A percentile compares a stretch with the other conserved stretches of the same genome.
These are phyloP conservation scores for Monosporascus sp. DNA, from an alignment of 2,329 filamentous ascomycete genomes.

Conservation along the genomic window DNA sequence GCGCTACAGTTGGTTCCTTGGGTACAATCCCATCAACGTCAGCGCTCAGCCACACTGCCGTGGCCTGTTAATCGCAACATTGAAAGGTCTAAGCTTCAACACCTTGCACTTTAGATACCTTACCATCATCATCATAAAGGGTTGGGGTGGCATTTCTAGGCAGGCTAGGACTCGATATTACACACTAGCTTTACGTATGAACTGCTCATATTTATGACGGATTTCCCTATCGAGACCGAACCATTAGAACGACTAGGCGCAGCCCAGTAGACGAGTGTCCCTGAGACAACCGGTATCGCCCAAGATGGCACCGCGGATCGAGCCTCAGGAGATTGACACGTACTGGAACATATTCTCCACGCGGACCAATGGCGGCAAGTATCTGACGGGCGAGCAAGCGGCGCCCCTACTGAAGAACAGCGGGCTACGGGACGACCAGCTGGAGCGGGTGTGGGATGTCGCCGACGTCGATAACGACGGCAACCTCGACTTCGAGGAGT, in stretches of 20 bases:
- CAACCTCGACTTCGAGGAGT: slow-evolving; percentile 98
- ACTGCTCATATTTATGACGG: not conserved
- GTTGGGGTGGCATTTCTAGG: too few species aligned
- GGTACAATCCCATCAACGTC: too few species aligned
- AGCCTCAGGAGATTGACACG: slow-evolving; percentile 57
- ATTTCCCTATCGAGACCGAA: not conserved
- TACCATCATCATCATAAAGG: too few species aligned
- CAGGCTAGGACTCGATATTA: too few species aligned
- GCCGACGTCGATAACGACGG: slow-evolving; percentile 97
- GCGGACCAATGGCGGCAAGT: slow-evolving; percentile 54
- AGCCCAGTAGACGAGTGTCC: not conserved
- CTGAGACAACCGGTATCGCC: not conserved
- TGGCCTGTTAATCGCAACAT: too few species aligned
- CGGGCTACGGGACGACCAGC: slow-evolving; percentile 62
- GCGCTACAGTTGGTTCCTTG: too few species aligned
- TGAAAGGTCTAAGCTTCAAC: too few species aligned
- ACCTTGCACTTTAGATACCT: too few species aligned
- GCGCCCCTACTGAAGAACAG: slow-evolving; percentile 60
- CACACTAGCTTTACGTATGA: not conserved
- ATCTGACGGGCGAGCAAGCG: slow-evolving; percentile 55
- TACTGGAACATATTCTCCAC: slow-evolving; percentile 62
- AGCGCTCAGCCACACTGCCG: too few species aligned
- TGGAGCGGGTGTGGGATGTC: slow-evolving; percentile 96
- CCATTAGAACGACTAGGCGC: not conserved
- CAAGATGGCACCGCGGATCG: slow-evolving; percentile 55